Percentiles rank a stretch among this genome's conserved stretches.
phyloP scores from a whole-genome alignment of 2,329 filamentous ascomycete species.

The Colletotrichum neosansevieriae region DNA sequence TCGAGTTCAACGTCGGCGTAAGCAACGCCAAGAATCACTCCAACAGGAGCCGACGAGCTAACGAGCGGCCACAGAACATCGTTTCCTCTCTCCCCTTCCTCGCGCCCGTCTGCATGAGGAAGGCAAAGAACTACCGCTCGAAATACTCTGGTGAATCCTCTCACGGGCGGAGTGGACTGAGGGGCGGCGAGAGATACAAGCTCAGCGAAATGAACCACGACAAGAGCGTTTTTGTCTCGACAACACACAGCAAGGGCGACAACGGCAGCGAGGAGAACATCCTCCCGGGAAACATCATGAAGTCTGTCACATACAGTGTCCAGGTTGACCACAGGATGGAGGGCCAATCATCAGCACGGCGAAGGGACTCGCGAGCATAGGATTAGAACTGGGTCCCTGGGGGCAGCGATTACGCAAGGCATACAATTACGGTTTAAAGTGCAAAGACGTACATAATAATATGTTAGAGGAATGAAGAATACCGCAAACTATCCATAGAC shows the following conservation, averaged over 20 bases:
- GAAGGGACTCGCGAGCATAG: slow-evolving; percentile 20
- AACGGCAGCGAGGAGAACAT: slow-evolving; percentile 55
- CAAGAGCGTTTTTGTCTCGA: slow-evolving; percentile 47
- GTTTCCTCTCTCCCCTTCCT: slow-evolving; percentile 61
- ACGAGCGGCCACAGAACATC: slow-evolving; percentile 52
- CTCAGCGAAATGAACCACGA: slow-evolving; percentile 53
- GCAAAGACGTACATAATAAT: slow-evolving; percentile 2
- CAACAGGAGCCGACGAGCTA: background rate
- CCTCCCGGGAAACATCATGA: slow-evolving; percentile 53
- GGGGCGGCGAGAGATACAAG: slow-evolving; percentile 51
- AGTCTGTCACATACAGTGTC: slow-evolving; percentile 57
- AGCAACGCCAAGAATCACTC: slow-evolving; percentile 41
- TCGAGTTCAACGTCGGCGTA: slow-evolving; percentile 70
- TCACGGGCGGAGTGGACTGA: slow-evolving; percentile 43
- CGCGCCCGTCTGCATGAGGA: slow-evolving; percentile 56
- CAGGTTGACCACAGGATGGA: slow-evolving; percentile 48
- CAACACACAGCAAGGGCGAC: slow-evolving; percentile 41
- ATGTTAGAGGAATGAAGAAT: background rate
- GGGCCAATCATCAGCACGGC: background rate
- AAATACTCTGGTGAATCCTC: slow-evolving; percentile 50
- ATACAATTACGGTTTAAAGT: background rate
- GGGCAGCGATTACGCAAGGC: background rate
- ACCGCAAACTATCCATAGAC: background rate
- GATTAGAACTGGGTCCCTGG: background rate
- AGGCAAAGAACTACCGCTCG: slow-evolving; percentile 56